Base-by-base conservation (phyloP, 768 basidiomycete species). In the Amanita subjunquillea region DNA sequence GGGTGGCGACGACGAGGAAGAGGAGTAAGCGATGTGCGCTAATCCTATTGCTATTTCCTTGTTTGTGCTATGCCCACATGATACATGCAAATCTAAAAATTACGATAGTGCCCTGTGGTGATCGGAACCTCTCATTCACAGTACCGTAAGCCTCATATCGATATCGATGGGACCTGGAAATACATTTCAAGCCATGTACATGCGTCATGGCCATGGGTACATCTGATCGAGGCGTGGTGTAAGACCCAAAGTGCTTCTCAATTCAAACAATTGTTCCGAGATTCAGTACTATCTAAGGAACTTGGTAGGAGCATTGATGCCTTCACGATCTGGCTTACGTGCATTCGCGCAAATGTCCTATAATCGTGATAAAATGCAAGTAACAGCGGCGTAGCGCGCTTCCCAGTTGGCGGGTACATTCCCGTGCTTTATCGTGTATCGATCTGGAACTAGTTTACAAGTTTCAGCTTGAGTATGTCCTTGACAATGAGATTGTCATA, bases 1-100 rank as follows among this genome's bases (percentile, higher is more conserved):
- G 60, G 91, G 83, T 63, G 93, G 84, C 56, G 94, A 81, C 58
- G 91, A 87, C 34, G 91, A 83, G 43, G 92, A 92, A 65, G 92
- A 92, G 57, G 91, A 94, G 67, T 91, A 91, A 72, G 17, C 23
- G 23, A 27, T 37, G 25, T 38, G 25, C 51, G 36, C 36, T 39
- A 45, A 34, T 29, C 5, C 36, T 53, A 25, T 17, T 10, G 30
- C 30, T 30, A 30, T 17, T 17, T 43, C 30, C 39, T 45, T 85
- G 82, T 29, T 25, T 49, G 46, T 54, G 39, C 36, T 54, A 54
- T 54, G 59, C 56, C 55, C 54, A 48, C 58, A 62, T 61, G 61
- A 50, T 58, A 29, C 57, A 61, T 59, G 58, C 48, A 41, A 57
- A 54, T 44, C 41, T 13, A 25, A 45, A n/a, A 15, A 32, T 48